Conservation (phyloP, 148 eudicot species). For the Camellia japonica region DNA sequence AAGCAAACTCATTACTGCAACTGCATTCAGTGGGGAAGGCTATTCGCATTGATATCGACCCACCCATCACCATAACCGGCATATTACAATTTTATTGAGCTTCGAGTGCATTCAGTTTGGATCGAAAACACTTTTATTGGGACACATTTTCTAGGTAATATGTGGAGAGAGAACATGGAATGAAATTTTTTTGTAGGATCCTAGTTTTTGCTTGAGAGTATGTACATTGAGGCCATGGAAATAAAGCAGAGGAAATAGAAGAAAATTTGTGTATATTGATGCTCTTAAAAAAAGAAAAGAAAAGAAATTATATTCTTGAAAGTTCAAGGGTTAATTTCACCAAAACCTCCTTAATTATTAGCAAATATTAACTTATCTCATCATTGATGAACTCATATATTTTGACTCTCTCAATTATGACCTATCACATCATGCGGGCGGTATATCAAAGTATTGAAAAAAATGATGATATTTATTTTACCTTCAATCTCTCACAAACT, state of each 20-base stretch:
- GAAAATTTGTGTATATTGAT: background rate
- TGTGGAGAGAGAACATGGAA: background rate
- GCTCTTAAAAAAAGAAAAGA: background rate
- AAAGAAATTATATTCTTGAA: too few relatives aligned
- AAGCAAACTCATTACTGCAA: constrained; percentile 66
- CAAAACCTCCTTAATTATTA: too few relatives aligned
- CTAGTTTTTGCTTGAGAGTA: constrained; percentile 5
- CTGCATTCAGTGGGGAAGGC: constrained; percentile 65
- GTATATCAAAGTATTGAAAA: too few relatives aligned
- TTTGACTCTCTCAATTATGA: too few relatives aligned
- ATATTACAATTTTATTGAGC: constrained; percentile 56
- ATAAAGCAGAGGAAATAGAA: background rate
- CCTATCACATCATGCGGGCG: too few relatives aligned
- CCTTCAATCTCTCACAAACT: too few relatives aligned
- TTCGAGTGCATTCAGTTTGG: background rate
- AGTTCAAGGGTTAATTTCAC: too few relatives aligned
- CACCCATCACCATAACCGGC: constrained; percentile 59
- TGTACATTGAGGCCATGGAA: background rate
- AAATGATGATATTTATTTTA: too few relatives aligned
- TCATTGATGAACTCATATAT: too few relatives aligned
- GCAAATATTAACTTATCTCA: too few relatives aligned
- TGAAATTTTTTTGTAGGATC: background rate
- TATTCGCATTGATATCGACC: constrained; percentile 59
- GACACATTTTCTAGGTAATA: background rate
- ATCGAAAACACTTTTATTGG: background rate